A percentile compares a stretch with the other conserved stretches of the same genome.
Evolutionary conservation across 2,329 filamentous ascomycete species (phyloP).

Genomic region (Colletotrichum sp.): DNA sequence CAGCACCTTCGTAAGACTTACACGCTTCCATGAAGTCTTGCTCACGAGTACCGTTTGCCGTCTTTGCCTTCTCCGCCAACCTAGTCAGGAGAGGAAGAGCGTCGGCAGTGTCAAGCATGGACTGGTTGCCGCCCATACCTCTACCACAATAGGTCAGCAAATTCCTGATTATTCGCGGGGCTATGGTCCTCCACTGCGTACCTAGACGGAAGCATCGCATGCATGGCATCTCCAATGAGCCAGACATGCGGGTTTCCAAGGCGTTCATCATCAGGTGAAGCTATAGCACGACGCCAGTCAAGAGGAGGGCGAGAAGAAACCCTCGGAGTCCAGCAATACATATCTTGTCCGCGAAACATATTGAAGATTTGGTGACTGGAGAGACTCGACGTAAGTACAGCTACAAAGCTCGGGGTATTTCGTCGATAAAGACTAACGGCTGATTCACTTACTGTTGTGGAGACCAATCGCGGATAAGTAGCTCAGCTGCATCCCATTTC

Average conservation of each 20-base stretch:
- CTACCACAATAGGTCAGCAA: background rate
- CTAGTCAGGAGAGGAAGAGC: background rate
- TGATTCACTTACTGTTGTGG: background rate
- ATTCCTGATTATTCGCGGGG: fast-evolving
- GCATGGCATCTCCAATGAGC: background rate
- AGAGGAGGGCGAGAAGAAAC: background rate
- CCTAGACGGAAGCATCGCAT: background rate
- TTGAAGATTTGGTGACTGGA: background rate
- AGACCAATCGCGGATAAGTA: background rate
- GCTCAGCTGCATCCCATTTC: background rate
- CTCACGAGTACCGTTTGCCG: fast-evolving
- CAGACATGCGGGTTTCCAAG: background rate
- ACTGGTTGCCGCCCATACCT: background rate
- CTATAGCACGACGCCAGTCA: background rate
- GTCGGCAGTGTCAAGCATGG: background rate
- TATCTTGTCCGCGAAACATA: background rate
- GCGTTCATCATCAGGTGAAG: background rate
- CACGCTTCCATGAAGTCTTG: background rate
- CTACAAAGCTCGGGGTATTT: background rate
- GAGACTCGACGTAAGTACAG: background rate
- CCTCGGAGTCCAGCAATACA: background rate
- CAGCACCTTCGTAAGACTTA: background rate
- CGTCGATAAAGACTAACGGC: fast-evolving
- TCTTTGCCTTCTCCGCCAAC: background rate
- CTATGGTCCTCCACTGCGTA: fast-evolving